phyloP scores from a whole-genome alignment of 192 early-diverging fungal species.

The Spizellomyces punctatus region DNA sequence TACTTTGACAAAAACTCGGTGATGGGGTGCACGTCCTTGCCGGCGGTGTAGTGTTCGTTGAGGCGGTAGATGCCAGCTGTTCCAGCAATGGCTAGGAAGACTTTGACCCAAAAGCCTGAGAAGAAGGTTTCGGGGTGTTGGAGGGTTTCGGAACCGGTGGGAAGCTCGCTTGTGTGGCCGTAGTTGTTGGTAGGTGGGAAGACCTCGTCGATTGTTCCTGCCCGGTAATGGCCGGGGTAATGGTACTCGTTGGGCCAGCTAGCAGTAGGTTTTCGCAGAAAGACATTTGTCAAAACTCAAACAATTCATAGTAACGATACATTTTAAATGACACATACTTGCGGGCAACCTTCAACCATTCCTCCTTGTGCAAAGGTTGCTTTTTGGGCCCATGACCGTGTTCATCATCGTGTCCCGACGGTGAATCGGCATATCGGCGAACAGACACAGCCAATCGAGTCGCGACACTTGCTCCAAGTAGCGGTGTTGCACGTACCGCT shows the following conservation, averaged over 20 bases:
- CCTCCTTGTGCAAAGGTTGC: slow-evolving; percentile 22
- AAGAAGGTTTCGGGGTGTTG: slow-evolving; percentile 23
- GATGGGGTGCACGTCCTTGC: slow-evolving; percentile 42
- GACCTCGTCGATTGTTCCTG: slow-evolving; percentile 13
- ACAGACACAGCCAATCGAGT: no score
- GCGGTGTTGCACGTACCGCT: no score
- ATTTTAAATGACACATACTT: slow-evolving; percentile 23
- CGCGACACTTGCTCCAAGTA: no score
- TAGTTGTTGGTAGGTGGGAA: background rate
- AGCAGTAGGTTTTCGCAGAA: background rate
- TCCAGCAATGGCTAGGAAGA: slow-evolving; percentile 22
- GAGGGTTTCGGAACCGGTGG: slow-evolving; percentile 29
- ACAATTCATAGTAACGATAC: background rate
- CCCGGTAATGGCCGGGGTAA: slow-evolving; percentile 32
- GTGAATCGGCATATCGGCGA: no score
- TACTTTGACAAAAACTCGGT: slow-evolving; percentile 17
- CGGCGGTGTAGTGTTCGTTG: slow-evolving; percentile 30
- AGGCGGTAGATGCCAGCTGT: slow-evolving; percentile 24
- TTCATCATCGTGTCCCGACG: no score
- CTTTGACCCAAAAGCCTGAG: slow-evolving; percentile 16
- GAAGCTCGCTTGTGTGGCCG: slow-evolving; percentile 2
- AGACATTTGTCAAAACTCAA: background rate
- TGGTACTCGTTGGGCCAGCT: slow-evolving; percentile 54
- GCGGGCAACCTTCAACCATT: slow-evolving; percentile 35
- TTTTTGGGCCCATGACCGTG: no score